Conservation (phyloP, 148 eudicot genomes). For the Bassia scoparia region DNA sequence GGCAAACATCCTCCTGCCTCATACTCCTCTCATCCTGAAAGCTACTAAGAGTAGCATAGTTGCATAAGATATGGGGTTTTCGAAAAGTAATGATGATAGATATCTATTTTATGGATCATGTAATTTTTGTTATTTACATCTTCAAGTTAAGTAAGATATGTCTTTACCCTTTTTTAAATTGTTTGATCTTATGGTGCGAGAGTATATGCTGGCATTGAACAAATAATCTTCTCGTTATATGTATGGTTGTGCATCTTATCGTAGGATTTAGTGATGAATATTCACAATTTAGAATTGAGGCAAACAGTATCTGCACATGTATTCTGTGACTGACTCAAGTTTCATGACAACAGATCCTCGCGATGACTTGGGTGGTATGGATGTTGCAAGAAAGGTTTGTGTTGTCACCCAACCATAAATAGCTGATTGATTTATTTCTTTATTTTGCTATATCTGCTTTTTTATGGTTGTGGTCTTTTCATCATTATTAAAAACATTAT, state of each 20-base stretch:
- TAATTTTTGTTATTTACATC: not conserved
- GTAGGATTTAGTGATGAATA: not conserved
- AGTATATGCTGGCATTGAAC: not conserved
- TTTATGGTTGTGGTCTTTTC: not conserved
- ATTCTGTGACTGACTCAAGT: slow-evolving; percentile 9
- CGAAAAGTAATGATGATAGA: not conserved
- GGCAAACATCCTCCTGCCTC: not conserved
- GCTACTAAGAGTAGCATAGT: too few species aligned
- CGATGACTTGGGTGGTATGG: slow-evolving; percentile 96
- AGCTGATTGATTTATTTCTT: slow-evolving; percentile 5
- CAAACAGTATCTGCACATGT: slow-evolving; percentile 3
- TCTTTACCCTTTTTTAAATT: not conserved
- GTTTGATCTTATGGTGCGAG: not conserved
- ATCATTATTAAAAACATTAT: slow-evolving; percentile 9
- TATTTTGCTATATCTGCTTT: not conserved
- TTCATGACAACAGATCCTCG: slow-evolving; percentile 76
- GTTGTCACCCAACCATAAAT: not conserved
- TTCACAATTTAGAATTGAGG: slow-evolving; percentile 5
- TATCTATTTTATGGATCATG: not conserved
- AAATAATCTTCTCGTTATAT: not conserved
- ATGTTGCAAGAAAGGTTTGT: slow-evolving; percentile 95
- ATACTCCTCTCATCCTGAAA: not conserved
- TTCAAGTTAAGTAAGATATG: not conserved
- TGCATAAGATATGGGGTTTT: not conserved
- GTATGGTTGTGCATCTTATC: not conserved